These are phyloP conservation scores for Actinomortierella ambigua DNA, from an alignment of 371 early-diverging fungal species.

Conservation along the genomic window DNA sequence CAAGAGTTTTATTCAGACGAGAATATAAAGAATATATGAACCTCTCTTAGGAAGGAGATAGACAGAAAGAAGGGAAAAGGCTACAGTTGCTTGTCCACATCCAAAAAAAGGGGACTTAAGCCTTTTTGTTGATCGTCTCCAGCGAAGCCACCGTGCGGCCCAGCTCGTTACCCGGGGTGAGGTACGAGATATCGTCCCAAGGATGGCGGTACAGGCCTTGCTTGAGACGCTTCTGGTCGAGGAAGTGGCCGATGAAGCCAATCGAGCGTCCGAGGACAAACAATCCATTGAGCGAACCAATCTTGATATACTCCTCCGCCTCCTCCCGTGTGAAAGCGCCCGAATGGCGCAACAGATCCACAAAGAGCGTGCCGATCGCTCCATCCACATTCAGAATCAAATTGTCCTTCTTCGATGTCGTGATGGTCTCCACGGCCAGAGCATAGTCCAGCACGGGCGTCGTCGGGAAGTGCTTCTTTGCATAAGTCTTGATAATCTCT, in stretches of 20 bases:
- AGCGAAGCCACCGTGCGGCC: constrained; percentile 48
- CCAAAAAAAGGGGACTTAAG: constrained; percentile 5
- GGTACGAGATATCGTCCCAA: constrained; percentile 97
- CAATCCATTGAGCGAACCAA: constrained; percentile 96
- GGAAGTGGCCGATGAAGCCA: constrained; percentile 95
- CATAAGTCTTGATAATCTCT: constrained; percentile 91
- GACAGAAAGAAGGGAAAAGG: no score
- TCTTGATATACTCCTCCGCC: constrained; percentile 95
- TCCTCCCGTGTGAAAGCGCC: constrained; percentile 95
- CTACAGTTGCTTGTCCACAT: no score
- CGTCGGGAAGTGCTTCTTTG: constrained; percentile 86
- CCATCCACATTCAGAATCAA: constrained; percentile 98
- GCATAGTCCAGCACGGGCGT: constrained; percentile 94
- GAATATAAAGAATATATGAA: no score
- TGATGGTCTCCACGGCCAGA: constrained; percentile 92
- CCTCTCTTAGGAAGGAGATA: no score
- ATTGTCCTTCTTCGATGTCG: constrained; percentile 97
- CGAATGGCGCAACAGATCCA: constrained; percentile 91
- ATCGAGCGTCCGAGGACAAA: constrained; percentile 96
- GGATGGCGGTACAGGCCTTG: constrained; percentile 97
- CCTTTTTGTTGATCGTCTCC: constrained; percentile 48
- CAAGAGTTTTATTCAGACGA: no score
- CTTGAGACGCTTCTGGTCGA: constrained; percentile 98
- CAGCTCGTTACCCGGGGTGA: constrained; percentile 61
- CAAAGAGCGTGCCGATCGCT: constrained; percentile 94